Evolutionary conservation across 495 filamentous ascomycete species (phyloP), one percentile per base, ranked within the genome.

Genomic region (Podospora pseudocomata): DNA sequence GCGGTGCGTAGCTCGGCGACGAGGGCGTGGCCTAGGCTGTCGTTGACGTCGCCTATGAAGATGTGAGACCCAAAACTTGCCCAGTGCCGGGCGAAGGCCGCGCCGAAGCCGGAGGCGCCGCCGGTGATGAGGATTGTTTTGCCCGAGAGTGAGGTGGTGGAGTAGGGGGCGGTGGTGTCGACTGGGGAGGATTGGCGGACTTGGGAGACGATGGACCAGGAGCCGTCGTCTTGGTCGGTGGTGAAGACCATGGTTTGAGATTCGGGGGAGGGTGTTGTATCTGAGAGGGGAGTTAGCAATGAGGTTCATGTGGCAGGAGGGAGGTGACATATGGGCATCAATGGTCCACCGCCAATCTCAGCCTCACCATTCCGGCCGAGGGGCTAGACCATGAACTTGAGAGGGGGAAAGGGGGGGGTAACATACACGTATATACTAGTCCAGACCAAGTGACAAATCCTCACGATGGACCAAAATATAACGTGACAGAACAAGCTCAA

Each of bases 71-170:
- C 83, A 56, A 76, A 72, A 5, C 16, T 2, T 18, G 78, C 76
- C 78, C 78, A 80, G 60, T 84, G 78, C 16, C 76, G 75, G 20
- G 81, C 80, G 69, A 85, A 85, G 65, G 81, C 80, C 6, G 82
- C 82, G 13, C 84, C 84, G 72, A 86, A 83, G 34, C 84, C 84
- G 7, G 82, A 80, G 2, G 84, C 83, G 27, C 82, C 84, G 68
- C 84, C 84, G 0, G 83, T 81, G 69, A 86, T 80, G 32, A 86
- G 71, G 58, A 86, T 83, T 39, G 78, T 82, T 71, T 77, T 78
- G 69, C 76, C 80, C 30, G 77, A 75, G 62, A 84, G 70, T 65
- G 72, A 78, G 18, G 78, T 65, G 6, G 71, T 70, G 61, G 79
- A 79, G 73, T 80, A 83, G 3, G 79, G 76, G 5, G 68, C 58